Evolutionary conservation across 2,329 filamentous ascomycete genomes (phyloP), one percentile per base, ranked within the genome.

Genomic region (Emydomyces testavorans): DNA sequence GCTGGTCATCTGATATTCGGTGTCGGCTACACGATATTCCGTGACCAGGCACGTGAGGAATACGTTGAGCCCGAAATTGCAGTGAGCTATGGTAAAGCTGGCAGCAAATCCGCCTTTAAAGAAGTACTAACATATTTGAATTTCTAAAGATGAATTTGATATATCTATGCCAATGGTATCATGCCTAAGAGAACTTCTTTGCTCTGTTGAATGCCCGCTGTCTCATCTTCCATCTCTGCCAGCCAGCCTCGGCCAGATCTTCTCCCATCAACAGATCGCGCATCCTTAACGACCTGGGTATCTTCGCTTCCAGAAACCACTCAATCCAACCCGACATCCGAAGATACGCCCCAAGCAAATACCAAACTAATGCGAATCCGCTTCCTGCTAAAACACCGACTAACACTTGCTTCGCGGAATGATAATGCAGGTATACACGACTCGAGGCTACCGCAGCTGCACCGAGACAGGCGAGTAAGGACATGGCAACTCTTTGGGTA

Each of bases 371-470:
- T 0, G 85, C 89, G 57, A 82, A 86, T 1, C 77, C 60, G 1
- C 76, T 69, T 0, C 92, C 92, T 0, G 85, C 85, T 7, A 66
- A 69, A 55, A 75, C 79, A 1, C 92, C 92, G 1, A 83, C 85
- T n/a, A 87, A 59, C 7, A 98, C 92, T 70, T 98, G 92, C 59
- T 75, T 81, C 31, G 78, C 74, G 0, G 90, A 95, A 67, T 98
- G 92, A 62, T 98, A 98, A 64, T 82, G 87, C 52, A 98, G 71
- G 62, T 98, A 98, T 37, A 94, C 77, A 47, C 92, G 76, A 59
- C 88, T 94, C 65, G 77, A 79, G 16, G 89, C 85, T 4, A 95
- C 87, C 6, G 76, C 70, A 0, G 68, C 76, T 0, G 85, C 85
- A 48, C 79, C 72, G 1, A 67, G 67, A 36, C 83, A 69, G 29